Evolutionary conservation across 345 rosid species (phyloP), one percentile per base, ranked within the genome.

Genomic region (Populus tremula): DNA sequence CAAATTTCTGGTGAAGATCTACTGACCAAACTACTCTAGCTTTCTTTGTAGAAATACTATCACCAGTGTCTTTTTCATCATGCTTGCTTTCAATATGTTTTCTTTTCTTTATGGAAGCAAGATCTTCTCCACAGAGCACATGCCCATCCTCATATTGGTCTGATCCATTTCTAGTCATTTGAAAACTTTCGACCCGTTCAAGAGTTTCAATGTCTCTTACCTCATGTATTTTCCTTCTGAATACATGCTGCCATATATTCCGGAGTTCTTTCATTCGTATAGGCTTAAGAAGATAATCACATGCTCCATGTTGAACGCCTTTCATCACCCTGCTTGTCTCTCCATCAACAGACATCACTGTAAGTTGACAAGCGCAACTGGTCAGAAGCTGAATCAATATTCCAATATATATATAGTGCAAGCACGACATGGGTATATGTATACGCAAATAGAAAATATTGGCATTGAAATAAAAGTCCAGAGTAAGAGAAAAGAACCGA

Each of bases 281-380:
- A 1, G 99, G 97, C 90, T 96, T 95, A 21, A 95, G 92, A 50
- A 95, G 94, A 83, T 95, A 93, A 86, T 95, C 99, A 59, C 99
- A 95, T 1, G 99, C 98, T 39, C 98, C 98, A 14, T 95, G 99
- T 62, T 92, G 98, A 3, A 95, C 94, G 0, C 99, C 99, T 81
- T 95, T 95, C 98, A 93, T 93, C 2, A 95, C 98, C 39, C 96
- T 76, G 71, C 92, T 96, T 0, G 97, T 96, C 59, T 96, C 98
- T 16, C 99, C 99, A 31, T 95, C 99, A 23, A 95, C 98, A 10
- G 96, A 92, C 99, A 95, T 95, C 98, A 95, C 99, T 92, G 88
- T 23, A 59, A 76, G 71, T 31, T 65, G 36, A 67, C 67, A 84
- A 77, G 78, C 8, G 59, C n/a, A 45, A 67, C 43, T 45, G 61